Percentiles rank a stretch among this genome's conserved stretches.
Evolutionary conservation across 2,329 filamentous ascomycete species (phyloP).

Genomic region (Fusarium devonianum): DNA sequence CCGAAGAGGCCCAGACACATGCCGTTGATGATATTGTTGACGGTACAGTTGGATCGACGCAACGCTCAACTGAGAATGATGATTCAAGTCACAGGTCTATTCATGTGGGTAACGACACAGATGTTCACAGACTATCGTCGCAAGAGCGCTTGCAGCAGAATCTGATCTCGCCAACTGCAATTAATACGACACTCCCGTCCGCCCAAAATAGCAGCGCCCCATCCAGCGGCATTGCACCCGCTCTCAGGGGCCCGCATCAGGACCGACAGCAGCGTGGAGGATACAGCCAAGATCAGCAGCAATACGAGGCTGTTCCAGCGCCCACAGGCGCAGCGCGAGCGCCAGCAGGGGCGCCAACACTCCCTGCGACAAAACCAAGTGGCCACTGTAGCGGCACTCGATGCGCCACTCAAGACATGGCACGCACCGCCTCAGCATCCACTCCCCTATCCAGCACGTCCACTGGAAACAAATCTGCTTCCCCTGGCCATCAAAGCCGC

Average conservation of each 20-base stretch:
- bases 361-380: conserved; percentile 27
- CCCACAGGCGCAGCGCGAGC: conserved; percentile 21
- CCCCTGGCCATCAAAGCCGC: conserved; percentile 38
- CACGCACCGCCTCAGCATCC: conserved; percentile 26
- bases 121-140: neutral
- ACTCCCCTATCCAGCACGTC: conserved; percentile 20
- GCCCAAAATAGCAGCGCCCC: conserved; percentile 40
- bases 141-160: conserved; percentile 17
- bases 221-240: conserved; percentile 30
- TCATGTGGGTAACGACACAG: neutral
- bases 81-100: conserved; percentile 7
- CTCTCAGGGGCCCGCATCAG: conserved; percentile 35
- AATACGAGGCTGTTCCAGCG: conserved; percentile 38
- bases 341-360: conserved; percentile 13
- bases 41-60: conserved; percentile 7
- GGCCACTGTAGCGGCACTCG: conserved; percentile 32
- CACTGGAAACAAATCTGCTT: conserved; percentile 26
- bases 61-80: conserved; percentile 1
- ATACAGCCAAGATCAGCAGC: conserved; percentile 16
- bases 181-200: conserved; percentile 28
- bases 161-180: conserved; percentile 31
- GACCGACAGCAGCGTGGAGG: conserved; percentile 22
- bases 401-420: conserved; percentile 32
- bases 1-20: conserved; percentile 30
- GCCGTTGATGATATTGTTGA: conserved; percentile 22